Evolutionary conservation across 1,284 basidiomycete genomes (phyloP).

Genomic region (Moesziomyces sp.): DNA sequence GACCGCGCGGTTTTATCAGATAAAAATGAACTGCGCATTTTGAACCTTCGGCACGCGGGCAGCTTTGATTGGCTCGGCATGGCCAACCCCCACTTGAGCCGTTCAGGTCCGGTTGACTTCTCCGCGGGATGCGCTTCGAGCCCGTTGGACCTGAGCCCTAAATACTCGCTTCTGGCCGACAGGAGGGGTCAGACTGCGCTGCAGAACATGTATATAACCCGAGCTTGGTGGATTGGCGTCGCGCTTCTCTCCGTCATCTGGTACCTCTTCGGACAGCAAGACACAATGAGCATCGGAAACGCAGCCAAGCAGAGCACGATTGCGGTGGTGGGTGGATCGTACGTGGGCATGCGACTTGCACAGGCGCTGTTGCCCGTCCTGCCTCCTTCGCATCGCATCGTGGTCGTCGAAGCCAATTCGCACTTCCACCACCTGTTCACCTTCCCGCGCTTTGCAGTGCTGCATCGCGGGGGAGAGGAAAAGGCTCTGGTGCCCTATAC

Average conservation of each 20-base stretch:
- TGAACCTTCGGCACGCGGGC: neutral
- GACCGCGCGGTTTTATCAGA: neutral
- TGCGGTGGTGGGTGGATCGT: slow-evolving; percentile 42
- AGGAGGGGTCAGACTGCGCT: neutral
- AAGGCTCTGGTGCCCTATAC: slow-evolving; percentile 73
- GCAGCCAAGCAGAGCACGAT: slow-evolving; percentile 21
- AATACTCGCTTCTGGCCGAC: neutral
- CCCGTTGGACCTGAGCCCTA: neutral
- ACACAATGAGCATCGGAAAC: slow-evolving; percentile 7
- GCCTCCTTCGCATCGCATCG: slow-evolving; percentile 68
- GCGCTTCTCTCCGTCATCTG: slow-evolving; percentile 1
- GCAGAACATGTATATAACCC: slow-evolving; percentile 8
- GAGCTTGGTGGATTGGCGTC: neutral
- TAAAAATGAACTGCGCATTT: neutral
- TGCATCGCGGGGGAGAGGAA: slow-evolving; percentile 70
- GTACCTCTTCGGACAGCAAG: neutral
- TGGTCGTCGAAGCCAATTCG: slow-evolving; percentile 70
- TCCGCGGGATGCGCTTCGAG: neutral
- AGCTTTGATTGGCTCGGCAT: neutral
- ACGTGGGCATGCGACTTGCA: slow-evolving; percentile 53
- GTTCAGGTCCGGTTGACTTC: neutral
- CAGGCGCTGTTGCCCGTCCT: slow-evolving; percentile 67
- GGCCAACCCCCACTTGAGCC: neutral
- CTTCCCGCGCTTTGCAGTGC: slow-evolving; percentile 71
- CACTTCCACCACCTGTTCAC: slow-evolving; percentile 71